Evolutionary conservation across 2,329 filamentous ascomycete genomes (phyloP).

Genomic region (Penicillium sp.): DNA sequence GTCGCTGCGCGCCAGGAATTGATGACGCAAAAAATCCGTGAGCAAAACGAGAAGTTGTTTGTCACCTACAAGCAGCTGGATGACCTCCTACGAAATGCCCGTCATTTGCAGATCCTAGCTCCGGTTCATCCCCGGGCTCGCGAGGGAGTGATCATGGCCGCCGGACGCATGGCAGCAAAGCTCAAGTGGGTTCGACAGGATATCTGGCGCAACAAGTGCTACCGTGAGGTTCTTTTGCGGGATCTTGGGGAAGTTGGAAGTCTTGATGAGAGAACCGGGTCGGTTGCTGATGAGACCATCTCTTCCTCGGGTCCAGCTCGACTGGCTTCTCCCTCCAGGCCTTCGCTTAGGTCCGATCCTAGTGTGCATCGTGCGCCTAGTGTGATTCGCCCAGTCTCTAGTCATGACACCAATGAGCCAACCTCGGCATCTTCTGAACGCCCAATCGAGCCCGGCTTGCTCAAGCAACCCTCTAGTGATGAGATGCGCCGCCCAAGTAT

Average conservation of each 20-base stretch:
- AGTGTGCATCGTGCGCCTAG: slow-evolving; percentile 24
- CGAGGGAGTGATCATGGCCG: slow-evolving; percentile 80
- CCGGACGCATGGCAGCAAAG: slow-evolving; percentile 79
- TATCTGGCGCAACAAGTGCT: slow-evolving; percentile 87
- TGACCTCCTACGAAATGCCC: slow-evolving; percentile 78
- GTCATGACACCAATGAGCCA: slow-evolving; percentile 21
- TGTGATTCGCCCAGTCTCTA: slow-evolving; percentile 21
- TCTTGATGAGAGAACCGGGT: slow-evolving; percentile 17
- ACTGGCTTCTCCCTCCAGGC: slow-evolving; percentile 17
- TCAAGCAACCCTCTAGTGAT: slow-evolving; percentile 22
- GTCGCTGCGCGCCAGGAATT: slow-evolving; percentile 76
- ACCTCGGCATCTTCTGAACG: slow-evolving; percentile 16
- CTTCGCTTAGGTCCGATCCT: slow-evolving; percentile 20
- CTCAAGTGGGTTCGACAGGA: slow-evolving; percentile 93
- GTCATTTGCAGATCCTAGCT: slow-evolving; percentile 82
- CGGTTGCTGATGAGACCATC: slow-evolving; percentile 28
- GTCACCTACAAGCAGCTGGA: slow-evolving; percentile 75
- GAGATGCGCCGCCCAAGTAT: slow-evolving; percentile 33
- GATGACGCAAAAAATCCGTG: slow-evolving; percentile 77
- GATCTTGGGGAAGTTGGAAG: slow-evolving; percentile 75
- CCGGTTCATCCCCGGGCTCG: slow-evolving; percentile 88
- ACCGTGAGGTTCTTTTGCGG: slow-evolving; percentile 79
- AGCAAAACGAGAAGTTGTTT: slow-evolving; percentile 76
- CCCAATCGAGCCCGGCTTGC: slow-evolving; percentile 14
- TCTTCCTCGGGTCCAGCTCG: slow-evolving; percentile 11